phyloP scores from a whole-genome alignment of 139 green algal genomes.

The Tetraselmis chui region DNA sequence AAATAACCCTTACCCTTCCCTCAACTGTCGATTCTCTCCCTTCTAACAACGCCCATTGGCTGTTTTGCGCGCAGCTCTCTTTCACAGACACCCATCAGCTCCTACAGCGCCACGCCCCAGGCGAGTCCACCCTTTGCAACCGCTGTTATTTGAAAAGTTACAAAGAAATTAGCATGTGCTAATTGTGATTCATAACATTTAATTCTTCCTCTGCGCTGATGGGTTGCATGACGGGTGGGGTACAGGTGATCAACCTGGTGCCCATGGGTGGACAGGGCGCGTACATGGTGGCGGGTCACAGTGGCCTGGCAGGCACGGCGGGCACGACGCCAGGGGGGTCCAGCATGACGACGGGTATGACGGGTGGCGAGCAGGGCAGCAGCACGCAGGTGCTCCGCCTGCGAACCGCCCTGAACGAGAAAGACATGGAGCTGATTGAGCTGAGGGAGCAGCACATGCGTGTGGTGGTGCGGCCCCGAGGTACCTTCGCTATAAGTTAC shows the following conservation, averaged over 20 bases:
- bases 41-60: no score
- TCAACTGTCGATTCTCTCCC: no score
- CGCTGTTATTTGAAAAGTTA: no score
- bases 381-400: constrained; percentile 18
- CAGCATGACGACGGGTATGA: background rate
- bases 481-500: constrained; percentile 25
- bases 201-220: no score
- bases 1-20: no score
- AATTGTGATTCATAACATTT: no score
- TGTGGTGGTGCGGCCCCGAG: constrained; percentile 37
- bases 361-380: background rate
- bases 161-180: no score
- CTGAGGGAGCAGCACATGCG: constrained; percentile 57
- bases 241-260: background rate
- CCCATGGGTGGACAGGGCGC: background rate
- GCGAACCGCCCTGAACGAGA: constrained; percentile 50
- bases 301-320: background rate
- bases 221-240: no score
- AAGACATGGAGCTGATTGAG: constrained; percentile 57
- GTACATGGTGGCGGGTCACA: background rate
- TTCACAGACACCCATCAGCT: background rate
- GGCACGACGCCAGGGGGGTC: no score
- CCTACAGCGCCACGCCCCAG: background rate
- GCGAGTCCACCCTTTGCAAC: no score
- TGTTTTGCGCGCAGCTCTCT: background rate